Percentiles rank a stretch among this genome's conserved stretches.
phyloP scores from a whole-genome alignment of 1,284 basidiomycete genomes.

The Porphyrellus sp. region DNA sequence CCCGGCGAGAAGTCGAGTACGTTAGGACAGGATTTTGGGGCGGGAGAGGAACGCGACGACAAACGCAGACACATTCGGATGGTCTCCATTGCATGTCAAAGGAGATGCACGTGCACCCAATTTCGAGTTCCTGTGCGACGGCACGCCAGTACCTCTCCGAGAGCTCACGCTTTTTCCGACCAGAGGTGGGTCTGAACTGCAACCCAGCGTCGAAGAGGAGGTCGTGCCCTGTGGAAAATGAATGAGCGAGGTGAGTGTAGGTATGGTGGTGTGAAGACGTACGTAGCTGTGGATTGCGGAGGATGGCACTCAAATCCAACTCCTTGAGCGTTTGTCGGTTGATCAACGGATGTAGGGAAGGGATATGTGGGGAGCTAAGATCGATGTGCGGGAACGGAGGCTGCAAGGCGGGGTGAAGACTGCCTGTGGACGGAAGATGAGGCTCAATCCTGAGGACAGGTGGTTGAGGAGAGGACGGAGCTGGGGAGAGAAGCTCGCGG shows the following conservation, averaged over 20 bases:
- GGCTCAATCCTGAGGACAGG: constrained; percentile 29
- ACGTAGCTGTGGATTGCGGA: constrained; percentile 88
- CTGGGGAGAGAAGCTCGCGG: constrained; percentile 18
- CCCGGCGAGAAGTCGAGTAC: constrained; percentile 41
- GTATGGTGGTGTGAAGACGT: constrained; percentile 36
- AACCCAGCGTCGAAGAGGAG: constrained; percentile 81
- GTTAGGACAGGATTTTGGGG: constrained; percentile 44
- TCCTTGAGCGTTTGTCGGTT: constrained; percentile 82
- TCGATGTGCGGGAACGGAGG: constrained; percentile 44
- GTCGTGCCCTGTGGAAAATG: constrained; percentile 67
- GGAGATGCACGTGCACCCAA: constrained; percentile 82
- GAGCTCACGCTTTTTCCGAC: constrained; percentile 70
- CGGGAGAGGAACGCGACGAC: constrained; percentile 42
- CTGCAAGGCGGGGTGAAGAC: constrained; percentile 11
- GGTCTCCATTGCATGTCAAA: constrained; percentile 59
- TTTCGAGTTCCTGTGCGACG: constrained; percentile 73
- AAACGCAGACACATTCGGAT: constrained; percentile 59
- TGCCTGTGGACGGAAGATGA: constrained; percentile 15
- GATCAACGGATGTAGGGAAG: constrained; percentile 72
- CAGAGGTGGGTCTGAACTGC: constrained; percentile 69
- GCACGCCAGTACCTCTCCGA: constrained; percentile 86
- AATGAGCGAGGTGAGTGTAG: constrained; percentile 11
- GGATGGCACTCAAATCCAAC: constrained; percentile 81
- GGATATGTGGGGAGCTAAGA: constrained; percentile 57
- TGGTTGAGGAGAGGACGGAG: constrained; percentile 15